Evolutionary conservation across 352 stramenopile genomes (phyloP).

Genomic region (Globisporangium cylindrosporum): DNA sequence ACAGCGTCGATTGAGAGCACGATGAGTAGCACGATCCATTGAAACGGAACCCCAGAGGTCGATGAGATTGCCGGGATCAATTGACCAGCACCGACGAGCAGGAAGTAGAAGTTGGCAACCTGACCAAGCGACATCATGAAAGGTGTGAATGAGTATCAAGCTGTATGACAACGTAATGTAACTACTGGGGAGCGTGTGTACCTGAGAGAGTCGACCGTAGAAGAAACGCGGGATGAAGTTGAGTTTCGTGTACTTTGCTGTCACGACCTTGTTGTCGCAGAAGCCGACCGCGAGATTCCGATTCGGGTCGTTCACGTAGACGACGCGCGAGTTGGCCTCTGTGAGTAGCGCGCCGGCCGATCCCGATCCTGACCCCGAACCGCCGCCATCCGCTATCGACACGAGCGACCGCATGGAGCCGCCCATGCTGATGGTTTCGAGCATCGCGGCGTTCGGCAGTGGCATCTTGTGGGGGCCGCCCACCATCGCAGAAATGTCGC

Average conservation of each 20-base stretch:
- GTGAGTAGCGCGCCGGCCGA: constrained; percentile 21
- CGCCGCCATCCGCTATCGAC: constrained; percentile 3
- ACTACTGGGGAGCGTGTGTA: constrained; percentile 7
- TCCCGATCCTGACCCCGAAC: neutral
- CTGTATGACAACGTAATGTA: neutral
- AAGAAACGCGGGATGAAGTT: constrained; percentile 86
- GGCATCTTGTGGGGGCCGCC: constrained; percentile 8
- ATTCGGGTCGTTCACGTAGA: constrained; percentile 68
- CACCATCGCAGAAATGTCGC: constrained; percentile 21
- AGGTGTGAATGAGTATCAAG: neutral
- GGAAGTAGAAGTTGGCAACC: constrained; percentile 89
- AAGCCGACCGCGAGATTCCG: constrained; percentile 58
- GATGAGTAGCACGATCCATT: constrained; percentile 83
- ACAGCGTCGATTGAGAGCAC: constrained; percentile 85
- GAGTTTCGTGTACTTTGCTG: constrained; percentile 85
- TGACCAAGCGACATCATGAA: neutral
- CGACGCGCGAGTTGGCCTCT: constrained; percentile 52
- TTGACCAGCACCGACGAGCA: constrained; percentile 84
- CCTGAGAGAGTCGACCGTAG: constrained; percentile 80
- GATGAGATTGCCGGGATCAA: constrained; percentile 86
- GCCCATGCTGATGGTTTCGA: constrained; percentile 6
- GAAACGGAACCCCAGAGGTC: constrained; percentile 78
- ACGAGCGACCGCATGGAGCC: constrained; percentile 15
- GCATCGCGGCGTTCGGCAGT: neutral
- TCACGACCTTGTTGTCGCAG: constrained; percentile 80